These are phyloP conservation scores for Mycosphaerella sp. DNA, from an alignment of 2,329 filamentous ascomycete species.

Conservation along the genomic window DNA sequence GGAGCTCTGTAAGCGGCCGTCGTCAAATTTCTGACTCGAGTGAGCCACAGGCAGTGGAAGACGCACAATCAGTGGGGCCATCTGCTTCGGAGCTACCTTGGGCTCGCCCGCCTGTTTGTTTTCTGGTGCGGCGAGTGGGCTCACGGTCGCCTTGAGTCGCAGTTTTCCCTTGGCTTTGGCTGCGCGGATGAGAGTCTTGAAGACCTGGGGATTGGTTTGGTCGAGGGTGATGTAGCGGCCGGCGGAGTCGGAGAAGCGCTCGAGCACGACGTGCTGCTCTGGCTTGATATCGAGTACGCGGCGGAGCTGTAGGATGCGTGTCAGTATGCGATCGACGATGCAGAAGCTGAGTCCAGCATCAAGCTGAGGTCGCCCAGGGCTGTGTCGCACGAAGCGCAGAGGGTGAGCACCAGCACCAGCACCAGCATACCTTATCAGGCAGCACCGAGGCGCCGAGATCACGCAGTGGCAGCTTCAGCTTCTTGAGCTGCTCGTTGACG, in stretches of 20 bases:
- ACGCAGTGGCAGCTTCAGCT: slow-evolving; percentile 82
- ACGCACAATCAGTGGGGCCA: slow-evolving; percentile 17
- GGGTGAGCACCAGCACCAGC: slow-evolving; percentile 31
- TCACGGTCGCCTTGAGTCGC: slow-evolving; percentile 57
- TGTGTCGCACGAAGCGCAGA: slow-evolving; percentile 6
- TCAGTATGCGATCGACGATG: slow-evolving; percentile 18
- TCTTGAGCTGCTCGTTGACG: slow-evolving; percentile 67
- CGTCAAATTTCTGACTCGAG: neutral
- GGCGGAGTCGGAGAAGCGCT: slow-evolving; percentile 93
- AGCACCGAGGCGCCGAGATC: slow-evolving; percentile 71
- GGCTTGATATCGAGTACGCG: slow-evolving; percentile 58
- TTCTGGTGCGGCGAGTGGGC: slow-evolving; percentile 19
- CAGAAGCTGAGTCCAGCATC: neutral
- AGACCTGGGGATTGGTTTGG: slow-evolving; percentile 69
- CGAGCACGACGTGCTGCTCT: slow-evolving; percentile 62
- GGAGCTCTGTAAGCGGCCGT: slow-evolving; percentile 16
- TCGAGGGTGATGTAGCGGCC: slow-evolving; percentile 74
- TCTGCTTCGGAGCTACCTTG: slow-evolving; percentile 18
- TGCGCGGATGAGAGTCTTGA: slow-evolving; percentile 94
- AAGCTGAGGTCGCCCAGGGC: neutral
- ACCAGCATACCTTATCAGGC: slow-evolving; percentile 68
- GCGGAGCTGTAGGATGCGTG: slow-evolving; percentile 54
- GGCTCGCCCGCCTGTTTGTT: slow-evolving; percentile 16
- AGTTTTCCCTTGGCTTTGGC: slow-evolving; percentile 98
- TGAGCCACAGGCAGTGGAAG: slow-evolving; percentile 4